Conservation (phyloP, 345 rosid species). For the Melaleuca quinquenervia region DNA sequence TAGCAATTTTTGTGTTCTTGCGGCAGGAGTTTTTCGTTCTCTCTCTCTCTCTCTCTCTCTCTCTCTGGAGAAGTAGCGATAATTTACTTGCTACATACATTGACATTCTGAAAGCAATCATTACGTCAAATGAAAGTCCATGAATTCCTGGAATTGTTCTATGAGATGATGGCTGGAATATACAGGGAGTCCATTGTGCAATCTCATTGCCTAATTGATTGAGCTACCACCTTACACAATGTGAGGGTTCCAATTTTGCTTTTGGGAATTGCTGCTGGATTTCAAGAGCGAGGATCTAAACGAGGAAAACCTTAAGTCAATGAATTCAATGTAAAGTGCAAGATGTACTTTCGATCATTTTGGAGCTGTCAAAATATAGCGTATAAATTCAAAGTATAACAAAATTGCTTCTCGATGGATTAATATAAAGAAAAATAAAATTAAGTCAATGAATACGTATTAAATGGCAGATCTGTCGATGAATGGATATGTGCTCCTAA, state of each 20-base stretch:
- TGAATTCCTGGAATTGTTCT: neutral
- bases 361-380: neutral
- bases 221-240: neutral
- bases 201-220: neutral
- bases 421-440: neutral
- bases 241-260: neutral
- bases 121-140: neutral
- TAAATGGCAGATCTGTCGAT: neutral
- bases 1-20: neutral
- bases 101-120: neutral
- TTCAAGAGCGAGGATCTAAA: neutral
- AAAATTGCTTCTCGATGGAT: neutral
- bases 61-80: neutral
- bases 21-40: neutral
- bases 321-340: neutral
- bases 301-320: neutral
- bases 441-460: neutral
- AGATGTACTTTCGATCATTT: neutral
- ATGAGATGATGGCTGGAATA: neutral
- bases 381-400: neutral
- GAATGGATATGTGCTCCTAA: neutral
- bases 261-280: neutral
- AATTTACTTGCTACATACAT: neutral
- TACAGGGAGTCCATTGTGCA: neutral
- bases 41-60: neutral